Evolutionary conservation across 345 rosid species (phyloP).

Genomic region (Fremontodendron californicum): DNA sequence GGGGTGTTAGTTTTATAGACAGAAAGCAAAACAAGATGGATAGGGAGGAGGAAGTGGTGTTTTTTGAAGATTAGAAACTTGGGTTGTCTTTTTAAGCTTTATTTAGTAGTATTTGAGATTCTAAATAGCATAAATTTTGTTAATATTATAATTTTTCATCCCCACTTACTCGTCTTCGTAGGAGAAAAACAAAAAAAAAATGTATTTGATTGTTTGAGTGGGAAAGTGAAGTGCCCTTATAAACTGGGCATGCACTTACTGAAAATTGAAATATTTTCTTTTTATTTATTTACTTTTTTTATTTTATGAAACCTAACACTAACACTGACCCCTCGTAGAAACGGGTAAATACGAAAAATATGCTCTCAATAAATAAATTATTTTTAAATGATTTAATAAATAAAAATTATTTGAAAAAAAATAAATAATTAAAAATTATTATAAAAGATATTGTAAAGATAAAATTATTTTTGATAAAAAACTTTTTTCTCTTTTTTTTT

Average conservation of each 20-base stretch:
- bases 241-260: slow-evolving; percentile 30
- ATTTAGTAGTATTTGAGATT: not conserved
- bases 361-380: too few species aligned
- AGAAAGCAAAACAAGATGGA: slow-evolving; percentile 1
- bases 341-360: too few species aligned
- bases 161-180: slow-evolving; percentile 8
- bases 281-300: not conserved
- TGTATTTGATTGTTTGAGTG: not conserved
- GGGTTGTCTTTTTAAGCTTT: not conserved
- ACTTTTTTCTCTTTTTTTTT: too few species aligned
- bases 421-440: too few species aligned
- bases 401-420: too few species aligned
- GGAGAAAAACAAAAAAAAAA: not conserved
- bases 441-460: too few species aligned
- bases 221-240: slow-evolving; percentile 13
- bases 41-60: slow-evolving; percentile 5
- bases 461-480: too few species aligned
- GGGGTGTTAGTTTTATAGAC: slow-evolving; percentile 7
- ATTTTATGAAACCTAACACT: slow-evolving; percentile 24
- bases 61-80: slow-evolving; percentile 11
- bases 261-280: not conserved
- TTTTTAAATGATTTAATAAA: too few species aligned
- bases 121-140: slow-evolving; percentile 2
- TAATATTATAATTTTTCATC: not conserved
- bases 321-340: slow-evolving; percentile 22